phyloP scores from a whole-genome alignment of 106 monocot species.

The Allium cepa region DNA sequence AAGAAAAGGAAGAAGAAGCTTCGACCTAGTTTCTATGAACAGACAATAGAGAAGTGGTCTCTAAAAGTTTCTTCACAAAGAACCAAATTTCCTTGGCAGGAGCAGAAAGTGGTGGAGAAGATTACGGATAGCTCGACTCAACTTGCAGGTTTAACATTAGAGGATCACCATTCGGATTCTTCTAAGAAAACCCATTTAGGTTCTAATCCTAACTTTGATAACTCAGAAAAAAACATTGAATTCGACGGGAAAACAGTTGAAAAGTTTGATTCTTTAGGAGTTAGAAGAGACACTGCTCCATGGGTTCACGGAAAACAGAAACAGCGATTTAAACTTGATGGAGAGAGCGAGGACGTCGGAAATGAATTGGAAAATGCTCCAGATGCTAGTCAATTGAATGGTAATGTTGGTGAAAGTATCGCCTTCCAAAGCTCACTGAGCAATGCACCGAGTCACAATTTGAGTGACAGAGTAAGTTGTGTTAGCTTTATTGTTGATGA shows the following conservation, averaged over 20 bases:
- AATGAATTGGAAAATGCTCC: neutral
- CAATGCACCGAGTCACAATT: neutral
- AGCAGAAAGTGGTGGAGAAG: constrained; percentile 2
- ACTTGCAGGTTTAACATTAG: constrained; percentile 1
- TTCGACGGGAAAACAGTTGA: no score
- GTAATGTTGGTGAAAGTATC: neutral
- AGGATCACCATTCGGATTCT: neutral
- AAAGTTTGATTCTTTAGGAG: neutral
- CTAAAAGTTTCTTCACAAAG: constrained; percentile 40
- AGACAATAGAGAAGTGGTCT: constrained; percentile 59
- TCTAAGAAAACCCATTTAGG: neutral
- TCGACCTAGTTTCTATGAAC: constrained; percentile 47
- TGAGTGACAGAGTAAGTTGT: neutral
- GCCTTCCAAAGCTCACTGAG: no score
- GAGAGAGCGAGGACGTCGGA: neutral
- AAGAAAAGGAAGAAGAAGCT: constrained; percentile 46
- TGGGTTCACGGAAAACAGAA: constrained; percentile 21
- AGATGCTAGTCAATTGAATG: neutral
- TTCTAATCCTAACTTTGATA: neutral
- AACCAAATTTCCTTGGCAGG: constrained; percentile 56
- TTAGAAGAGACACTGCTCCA: constrained; percentile 12
- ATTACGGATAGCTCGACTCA: neutral
- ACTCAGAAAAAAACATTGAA: constrained; percentile 1
- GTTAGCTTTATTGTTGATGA: constrained; percentile 23
- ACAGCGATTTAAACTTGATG: neutral